Evolutionary conservation across 495 filamentous ascomycete species (phyloP).

Genomic region (Wilcoxina mikolae): DNA sequence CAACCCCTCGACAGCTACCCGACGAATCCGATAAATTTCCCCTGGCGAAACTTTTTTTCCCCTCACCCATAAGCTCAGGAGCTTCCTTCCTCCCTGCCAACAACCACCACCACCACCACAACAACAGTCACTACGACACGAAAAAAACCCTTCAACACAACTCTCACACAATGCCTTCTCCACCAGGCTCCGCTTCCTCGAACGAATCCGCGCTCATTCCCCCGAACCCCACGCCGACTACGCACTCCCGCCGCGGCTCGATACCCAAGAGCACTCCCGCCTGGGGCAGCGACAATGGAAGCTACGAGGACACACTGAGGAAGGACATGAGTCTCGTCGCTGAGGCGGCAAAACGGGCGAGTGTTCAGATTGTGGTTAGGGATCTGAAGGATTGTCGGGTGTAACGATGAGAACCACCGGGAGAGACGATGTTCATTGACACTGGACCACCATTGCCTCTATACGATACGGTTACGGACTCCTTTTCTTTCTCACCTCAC

Average conservation of each 20-base stretch:
- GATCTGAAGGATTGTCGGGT: conserved; percentile 59
- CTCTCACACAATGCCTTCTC: neutral
- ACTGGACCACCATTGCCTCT: neutral
- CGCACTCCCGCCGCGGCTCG: conserved; percentile 23
- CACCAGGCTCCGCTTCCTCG: neutral
- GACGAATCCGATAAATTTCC: too few relatives aligned
- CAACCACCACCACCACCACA: too few relatives aligned
- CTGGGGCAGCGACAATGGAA: conserved; percentile 15
- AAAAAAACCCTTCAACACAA: too few relatives aligned
- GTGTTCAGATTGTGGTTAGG: conserved; percentile 71
- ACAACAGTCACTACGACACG: too few relatives aligned
- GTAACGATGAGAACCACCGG: conserved; percentile 23
- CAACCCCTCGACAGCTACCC: too few relatives aligned
- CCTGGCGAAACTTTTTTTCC: too few relatives aligned
- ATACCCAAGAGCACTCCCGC: conserved; percentile 25
- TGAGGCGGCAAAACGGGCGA: conserved; percentile 87
- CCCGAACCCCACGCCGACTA: conserved; percentile 24
- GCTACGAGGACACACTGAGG: conserved; percentile 21
- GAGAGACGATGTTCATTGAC: neutral
- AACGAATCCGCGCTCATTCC: conserved; percentile 17
- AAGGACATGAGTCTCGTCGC: conserved; percentile 72
- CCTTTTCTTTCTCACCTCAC: neutral
- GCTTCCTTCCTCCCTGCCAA: too few relatives aligned
- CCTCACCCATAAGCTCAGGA: too few relatives aligned
- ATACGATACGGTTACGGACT: neutral